Evolutionary conservation across 73 alveolate species (phyloP), one percentile per base, ranked within the genome.

Genomic region (Paramecium pentaurelia): DNA sequence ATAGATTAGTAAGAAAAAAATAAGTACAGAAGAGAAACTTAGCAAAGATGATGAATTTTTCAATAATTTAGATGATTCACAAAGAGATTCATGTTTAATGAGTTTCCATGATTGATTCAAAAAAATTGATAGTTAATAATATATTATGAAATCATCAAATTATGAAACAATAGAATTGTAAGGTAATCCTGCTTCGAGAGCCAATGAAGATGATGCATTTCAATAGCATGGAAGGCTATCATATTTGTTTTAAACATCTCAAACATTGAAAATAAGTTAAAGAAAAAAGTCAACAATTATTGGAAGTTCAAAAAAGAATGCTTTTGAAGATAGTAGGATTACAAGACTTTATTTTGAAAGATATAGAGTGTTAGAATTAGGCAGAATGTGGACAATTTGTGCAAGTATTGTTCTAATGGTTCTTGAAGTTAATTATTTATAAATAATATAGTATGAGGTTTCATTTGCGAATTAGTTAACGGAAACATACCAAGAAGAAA

Each of bases 241-340:
- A 28, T 14, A 27, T 22, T 54, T 32, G 12, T 64, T 64, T 32
- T 28, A 64, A 34, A 28, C 47, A 0, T 27, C 22, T 28, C 10
- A 22, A 64, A 12, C 25, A 8, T 8, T 25, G 0, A 14, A 4
- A 28, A 28, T 6, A 20, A 34, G 12, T 32, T 8, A 28, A 4
- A 28, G 16, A 64, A 64, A 54, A 54, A 54, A 54, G 47, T 64
- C 91, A 80, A 44, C 59, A 20, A 45, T 80, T 25, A 42, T 32
- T 42, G 42, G 42, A 38, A 42, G 51, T n/a, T 22, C 47, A 9
- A 49, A 80, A 25, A 28, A 22, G 0, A 36, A 80, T 42, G 64
- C 75, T 18, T 80, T 80, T 80, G 91, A 80, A 18, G 91, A 80
- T 47, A 80, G 91, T 27, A 80, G 91, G 45, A 36, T 45, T 22